phyloP scores from a whole-genome alignment of 495 filamentous ascomycete genomes.

The Neurospora hispaniola region DNA sequence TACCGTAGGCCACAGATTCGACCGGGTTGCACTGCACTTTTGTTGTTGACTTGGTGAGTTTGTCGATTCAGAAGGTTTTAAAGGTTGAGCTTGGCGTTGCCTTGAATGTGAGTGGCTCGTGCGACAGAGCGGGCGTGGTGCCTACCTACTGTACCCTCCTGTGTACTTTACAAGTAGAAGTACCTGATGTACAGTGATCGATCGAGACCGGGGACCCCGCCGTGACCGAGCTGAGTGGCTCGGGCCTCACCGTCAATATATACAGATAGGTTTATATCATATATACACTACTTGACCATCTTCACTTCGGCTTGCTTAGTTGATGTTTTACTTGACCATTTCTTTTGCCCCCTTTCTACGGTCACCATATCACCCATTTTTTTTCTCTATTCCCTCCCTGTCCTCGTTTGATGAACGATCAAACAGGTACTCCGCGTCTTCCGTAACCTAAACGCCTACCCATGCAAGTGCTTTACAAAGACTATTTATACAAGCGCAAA shows the following conservation, averaged over 20 bases:
- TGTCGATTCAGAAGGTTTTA: neutral
- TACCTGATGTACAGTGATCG: neutral
- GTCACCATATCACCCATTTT: neutral
- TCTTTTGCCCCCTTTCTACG: neutral
- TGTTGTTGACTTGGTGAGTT: neutral
- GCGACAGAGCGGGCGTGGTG: neutral
- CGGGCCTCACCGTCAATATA: neutral
- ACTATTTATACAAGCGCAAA: neutral
- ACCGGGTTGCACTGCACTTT: neutral
- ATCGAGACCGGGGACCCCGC: neutral
- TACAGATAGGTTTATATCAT: too few species aligned
- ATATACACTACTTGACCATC: neutral
- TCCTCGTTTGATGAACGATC: neutral
- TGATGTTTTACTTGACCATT: neutral
- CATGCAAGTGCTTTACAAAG: neutral
- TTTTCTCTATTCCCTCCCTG: neutral
- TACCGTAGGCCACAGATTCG: neutral
- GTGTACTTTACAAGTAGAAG: too few species aligned
- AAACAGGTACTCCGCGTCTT: neutral
- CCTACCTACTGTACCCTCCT: neutral
- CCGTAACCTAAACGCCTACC: neutral
- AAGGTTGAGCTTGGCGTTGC: neutral
- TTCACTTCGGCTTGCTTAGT: neutral
- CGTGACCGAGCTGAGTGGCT: neutral
- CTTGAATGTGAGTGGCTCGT: neutral